These are phyloP conservation scores for Dothistroma septosporum DNA, from an alignment of 2,329 filamentous ascomycete species.

Conservation along the genomic window DNA sequence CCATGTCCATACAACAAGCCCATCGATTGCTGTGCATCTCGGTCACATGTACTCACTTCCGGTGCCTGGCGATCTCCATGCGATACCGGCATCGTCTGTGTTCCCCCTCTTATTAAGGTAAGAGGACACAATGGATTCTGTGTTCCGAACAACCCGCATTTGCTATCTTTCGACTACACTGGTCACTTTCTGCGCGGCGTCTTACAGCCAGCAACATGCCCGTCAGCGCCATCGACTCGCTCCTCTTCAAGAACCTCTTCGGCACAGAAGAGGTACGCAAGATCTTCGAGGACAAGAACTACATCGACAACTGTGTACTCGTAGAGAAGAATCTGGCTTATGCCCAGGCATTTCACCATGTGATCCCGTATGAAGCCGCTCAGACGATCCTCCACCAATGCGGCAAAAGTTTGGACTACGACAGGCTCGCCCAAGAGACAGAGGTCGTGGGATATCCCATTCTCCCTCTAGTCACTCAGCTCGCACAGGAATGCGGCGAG, in stretches of 20 bases:
- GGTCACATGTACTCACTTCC: background rate
- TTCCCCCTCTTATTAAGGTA: background rate
- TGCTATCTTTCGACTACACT: background rate
- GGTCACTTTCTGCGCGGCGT: background rate
- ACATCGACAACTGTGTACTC: conserved; percentile 21
- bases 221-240: conserved; percentile 25
- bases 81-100: background rate
- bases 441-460: conserved; percentile 34
- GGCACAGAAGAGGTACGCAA: conserved; percentile 18
- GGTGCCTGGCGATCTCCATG: background rate
- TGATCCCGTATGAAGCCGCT: conserved; percentile 27
- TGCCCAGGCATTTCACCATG: conserved; percentile 21
- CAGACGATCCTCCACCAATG: conserved; percentile 17
- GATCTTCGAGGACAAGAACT: conserved; percentile 22
- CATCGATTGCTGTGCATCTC: too few relatives aligned
- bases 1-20: too few relatives aligned
- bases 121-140: background rate
- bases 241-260: conserved; percentile 25
- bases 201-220: conserved; percentile 17
- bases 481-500: conserved; percentile 24
- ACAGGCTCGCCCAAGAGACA: conserved; percentile 25
- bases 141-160: background rate
- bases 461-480: conserved; percentile 30
- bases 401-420: conserved; percentile 18
- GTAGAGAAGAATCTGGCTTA: conserved; percentile 26